phyloP scores from a whole-genome alignment of 805 yeast genomes.

The Diddensiella santjacobensis region DNA sequence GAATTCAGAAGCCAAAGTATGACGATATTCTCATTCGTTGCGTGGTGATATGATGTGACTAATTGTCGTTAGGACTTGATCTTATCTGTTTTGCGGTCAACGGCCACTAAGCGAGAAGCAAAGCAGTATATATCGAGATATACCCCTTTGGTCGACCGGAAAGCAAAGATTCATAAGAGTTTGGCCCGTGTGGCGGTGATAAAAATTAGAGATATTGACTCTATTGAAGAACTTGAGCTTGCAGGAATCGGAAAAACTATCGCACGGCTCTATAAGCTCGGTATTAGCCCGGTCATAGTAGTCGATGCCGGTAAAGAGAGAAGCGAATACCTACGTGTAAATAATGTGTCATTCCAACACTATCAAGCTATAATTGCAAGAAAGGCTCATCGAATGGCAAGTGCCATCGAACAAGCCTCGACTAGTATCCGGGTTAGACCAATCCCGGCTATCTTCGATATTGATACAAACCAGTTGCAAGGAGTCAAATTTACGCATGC shows the following conservation, averaged over 20 bases:
- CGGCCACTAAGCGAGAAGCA: conserved; percentile 94
- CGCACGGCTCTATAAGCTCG: conserved; percentile 53
- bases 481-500: conserved; percentile 32
- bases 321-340: conserved; percentile 23
- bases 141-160: conserved; percentile 37
- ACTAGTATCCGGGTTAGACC: conserved; percentile 21
- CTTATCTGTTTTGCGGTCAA: conserved; percentile 78
- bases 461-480: not conserved
- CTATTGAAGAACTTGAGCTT: conserved; percentile 23
- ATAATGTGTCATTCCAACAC: conserved; percentile 25
- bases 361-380: conserved; percentile 26
- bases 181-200: conserved; percentile 51
- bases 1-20: conserved; percentile 1
- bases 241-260: conserved; percentile 51
- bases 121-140: conserved; percentile 73
- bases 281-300: conserved; percentile 70
- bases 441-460: not conserved
- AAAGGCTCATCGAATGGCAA: conserved; percentile 19
- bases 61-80: conserved; percentile 42
- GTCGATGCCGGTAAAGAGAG: conserved; percentile 43
- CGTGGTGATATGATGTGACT: no score
- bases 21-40: no score
- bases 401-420: conserved; percentile 20
- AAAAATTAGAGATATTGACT: conserved; percentile 41
- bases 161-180: conserved; percentile 19